A percentile compares a stretch with the other conserved stretches of the same genome.
Conservation (phyloP, 208 protist genomes). For the Balamuthia mandrillaris region DNA sequence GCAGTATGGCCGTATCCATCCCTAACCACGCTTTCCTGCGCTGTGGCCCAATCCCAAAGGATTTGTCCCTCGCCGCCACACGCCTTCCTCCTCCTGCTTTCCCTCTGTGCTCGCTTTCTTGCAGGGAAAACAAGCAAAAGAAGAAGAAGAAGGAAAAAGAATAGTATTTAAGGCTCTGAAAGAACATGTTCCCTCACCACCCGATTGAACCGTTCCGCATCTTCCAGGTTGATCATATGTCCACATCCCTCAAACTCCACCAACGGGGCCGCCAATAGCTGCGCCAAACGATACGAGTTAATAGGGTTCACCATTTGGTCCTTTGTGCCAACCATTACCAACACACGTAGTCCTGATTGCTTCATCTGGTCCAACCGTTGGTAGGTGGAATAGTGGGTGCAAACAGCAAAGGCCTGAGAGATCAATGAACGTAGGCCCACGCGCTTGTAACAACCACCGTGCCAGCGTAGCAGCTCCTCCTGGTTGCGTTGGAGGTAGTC, state of each 20-base stretch:
- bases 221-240: conserved; percentile 11
- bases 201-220: not conserved
- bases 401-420: not conserved
- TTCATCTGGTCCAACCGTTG: not conserved
- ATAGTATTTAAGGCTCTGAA: too few relatives aligned
- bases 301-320: not conserved
- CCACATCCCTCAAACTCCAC: not conserved
- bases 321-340: not conserved
- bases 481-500: not conserved
- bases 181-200: not conserved
- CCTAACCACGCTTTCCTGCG: too few relatives aligned
- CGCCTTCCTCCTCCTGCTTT: too few relatives aligned
- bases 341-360: not conserved
- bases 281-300: too few relatives aligned
- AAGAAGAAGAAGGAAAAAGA: too few relatives aligned
- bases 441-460: not conserved
- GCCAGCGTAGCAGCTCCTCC: not conserved
- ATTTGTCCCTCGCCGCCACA: too few relatives aligned
- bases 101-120: too few relatives aligned
- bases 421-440: not conserved
- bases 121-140: too few relatives aligned
- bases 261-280: not conserved
- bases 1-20: too few relatives aligned
- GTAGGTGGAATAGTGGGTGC: not conserved
- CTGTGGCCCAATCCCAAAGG: too few relatives aligned